Percentiles rank a stretch among this genome's conserved stretches.
These are phyloP conservation scores for Malassezia japonica DNA, from an alignment of 1,284 basidiomycete genomes.

Conservation along the genomic window DNA sequence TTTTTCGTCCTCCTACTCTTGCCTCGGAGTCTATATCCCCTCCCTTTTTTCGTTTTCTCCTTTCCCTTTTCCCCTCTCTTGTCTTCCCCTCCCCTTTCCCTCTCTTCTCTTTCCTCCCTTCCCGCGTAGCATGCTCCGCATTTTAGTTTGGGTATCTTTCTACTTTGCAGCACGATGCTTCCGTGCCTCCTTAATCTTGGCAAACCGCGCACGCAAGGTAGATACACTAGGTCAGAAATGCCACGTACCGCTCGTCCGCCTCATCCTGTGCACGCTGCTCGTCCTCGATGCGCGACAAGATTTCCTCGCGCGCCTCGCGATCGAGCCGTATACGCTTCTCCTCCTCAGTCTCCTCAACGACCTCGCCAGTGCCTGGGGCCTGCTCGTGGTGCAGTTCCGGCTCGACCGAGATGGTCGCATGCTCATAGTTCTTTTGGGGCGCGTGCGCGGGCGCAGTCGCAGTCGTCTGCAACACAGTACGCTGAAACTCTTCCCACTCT, in stretches of 20 bases:
- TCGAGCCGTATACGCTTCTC: slow-evolving; percentile 19
- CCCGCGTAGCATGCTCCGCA: too few species aligned
- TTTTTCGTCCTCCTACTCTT: too few species aligned
- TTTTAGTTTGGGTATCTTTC: slow-evolving; percentile 6
- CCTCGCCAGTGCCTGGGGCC: not conserved
- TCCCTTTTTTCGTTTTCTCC: too few species aligned
- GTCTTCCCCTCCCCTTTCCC: too few species aligned
- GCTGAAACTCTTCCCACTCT: slow-evolving; percentile 37
- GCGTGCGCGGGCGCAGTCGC: not conserved
- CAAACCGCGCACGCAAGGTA: slow-evolving; percentile 5
- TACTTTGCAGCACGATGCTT: not conserved
- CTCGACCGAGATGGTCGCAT: slow-evolving; percentile 28
- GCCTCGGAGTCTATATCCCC: too few species aligned
- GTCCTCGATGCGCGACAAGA: slow-evolving; percentile 28
- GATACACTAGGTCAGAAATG: not conserved
- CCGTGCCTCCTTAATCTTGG: slow-evolving; percentile 8
- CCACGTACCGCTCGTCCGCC: slow-evolving; percentile 29
- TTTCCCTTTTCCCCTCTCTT: too few species aligned
- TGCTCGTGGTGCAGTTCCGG: slow-evolving; percentile 19
- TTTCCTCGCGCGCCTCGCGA: slow-evolving; percentile 32
- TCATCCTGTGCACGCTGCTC: slow-evolving; percentile 36
- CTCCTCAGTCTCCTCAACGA: not conserved
- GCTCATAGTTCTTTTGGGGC: slow-evolving; percentile 1
- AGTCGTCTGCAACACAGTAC: not conserved
- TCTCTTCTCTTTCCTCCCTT: too few species aligned